Evolutionary conservation across 2,329 filamentous ascomycete species (phyloP).

Genomic region (Acrocalymma vagum): DNA sequence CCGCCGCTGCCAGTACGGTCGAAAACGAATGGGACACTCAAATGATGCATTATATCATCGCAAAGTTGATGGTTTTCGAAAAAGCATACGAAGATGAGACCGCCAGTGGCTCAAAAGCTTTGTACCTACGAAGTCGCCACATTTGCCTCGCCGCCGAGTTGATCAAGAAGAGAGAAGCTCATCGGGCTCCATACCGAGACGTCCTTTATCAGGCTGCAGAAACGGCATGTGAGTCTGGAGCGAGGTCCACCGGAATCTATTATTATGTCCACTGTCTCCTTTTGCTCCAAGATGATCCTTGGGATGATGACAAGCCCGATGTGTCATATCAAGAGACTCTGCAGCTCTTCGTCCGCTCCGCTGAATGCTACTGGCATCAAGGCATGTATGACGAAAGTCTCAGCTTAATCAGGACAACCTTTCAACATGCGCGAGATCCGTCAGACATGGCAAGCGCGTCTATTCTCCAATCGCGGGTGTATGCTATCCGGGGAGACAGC

Average conservation of each 20-base stretch:
- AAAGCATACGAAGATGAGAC: constrained; percentile 64
- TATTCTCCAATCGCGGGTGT: constrained; percentile 82
- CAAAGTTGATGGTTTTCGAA: constrained; percentile 80
- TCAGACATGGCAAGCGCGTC: constrained; percentile 86
- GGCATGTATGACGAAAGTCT: constrained; percentile 74
- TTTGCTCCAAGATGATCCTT: constrained; percentile 81
- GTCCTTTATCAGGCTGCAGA: constrained; percentile 82
- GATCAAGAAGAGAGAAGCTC: constrained; percentile 71
- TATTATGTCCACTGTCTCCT: constrained; percentile 81
- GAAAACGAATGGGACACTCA: constrained; percentile 64
- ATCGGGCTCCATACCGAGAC: constrained; percentile 74
- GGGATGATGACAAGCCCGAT: constrained; percentile 75
- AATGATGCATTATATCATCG: constrained; percentile 88
- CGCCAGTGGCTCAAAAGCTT: constrained; percentile 54
- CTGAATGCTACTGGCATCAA: constrained; percentile 85
- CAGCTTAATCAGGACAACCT: constrained; percentile 73
- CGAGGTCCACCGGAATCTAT: constrained; percentile 80
- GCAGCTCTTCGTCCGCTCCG: constrained; percentile 73
- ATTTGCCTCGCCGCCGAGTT: constrained; percentile 80
- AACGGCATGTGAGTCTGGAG: constrained; percentile 81
- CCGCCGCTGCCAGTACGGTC: constrained; percentile 69
- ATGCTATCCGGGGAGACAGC: constrained; percentile 77
- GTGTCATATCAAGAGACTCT: constrained; percentile 88
- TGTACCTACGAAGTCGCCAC: constrained; percentile 81
- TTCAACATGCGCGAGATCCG: constrained; percentile 73